Evolutionary conservation across 192 early-diverging fungal species (phyloP), one percentile per base, ranked within the genome.

Genomic region (Ambispora gerdemannii): DNA sequence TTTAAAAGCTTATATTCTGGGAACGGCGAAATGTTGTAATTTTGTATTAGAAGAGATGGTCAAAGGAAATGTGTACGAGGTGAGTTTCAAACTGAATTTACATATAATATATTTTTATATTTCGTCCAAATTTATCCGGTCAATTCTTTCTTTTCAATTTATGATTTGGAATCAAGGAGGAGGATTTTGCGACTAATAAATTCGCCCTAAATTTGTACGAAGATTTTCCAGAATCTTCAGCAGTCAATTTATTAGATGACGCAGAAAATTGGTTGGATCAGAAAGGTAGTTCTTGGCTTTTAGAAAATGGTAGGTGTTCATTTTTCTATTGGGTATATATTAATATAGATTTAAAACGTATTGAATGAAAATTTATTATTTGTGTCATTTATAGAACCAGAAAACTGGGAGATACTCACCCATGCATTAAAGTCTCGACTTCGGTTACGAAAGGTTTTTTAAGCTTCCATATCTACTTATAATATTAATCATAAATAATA

Each of bases 121-220:
- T 43, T n/a, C 22, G 30, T 3, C 43, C 33, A 22, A 20, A 15
- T 17, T 64, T 35, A 62, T 34, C 13, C 52, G 1, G n/a, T 56
- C 15, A 52, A 50, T 32, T 13, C 38, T 43, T 43, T 43, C 15
- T 43, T 15, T 43, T 15, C 15, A 43, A n/a, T 66, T 3, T 35
- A 3, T 63, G 30, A n/a, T n/a, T n/a, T n/a, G n/a, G n/a, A n/a
- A 20, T 60, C 28, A 58, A 81, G 79, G 85, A 87, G 73, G 83
- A 87, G 33, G 85, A 87, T 67, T 87, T 87, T 68, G 82, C 82
- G 25, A 77, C 80, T 22, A 87, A 84, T 72, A 71, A 77, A 55
- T 87, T 83, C 75, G 82, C 80, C 0, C 68, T 83, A 0, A 75
- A 79, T 13, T 68, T 87, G 1, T 75, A 75, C 32, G 83, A 84